These are phyloP conservation scores for Trichophyton verrucosum DNA, from an alignment of 2,329 filamentous ascomycete genomes.

Conservation along the genomic window DNA sequence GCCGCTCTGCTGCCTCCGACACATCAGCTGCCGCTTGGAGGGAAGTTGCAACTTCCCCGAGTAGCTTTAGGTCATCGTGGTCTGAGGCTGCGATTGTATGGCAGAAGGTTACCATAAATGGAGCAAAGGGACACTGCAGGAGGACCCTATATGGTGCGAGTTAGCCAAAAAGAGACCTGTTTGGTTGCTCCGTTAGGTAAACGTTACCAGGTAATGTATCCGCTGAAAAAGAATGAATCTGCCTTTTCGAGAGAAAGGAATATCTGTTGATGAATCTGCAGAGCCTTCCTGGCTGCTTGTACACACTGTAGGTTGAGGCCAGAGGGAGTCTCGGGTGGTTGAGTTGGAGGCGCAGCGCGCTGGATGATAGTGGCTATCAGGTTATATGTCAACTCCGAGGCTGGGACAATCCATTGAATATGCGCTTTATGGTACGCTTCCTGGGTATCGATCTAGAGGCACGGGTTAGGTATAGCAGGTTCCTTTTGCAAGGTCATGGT, in stretches of 20 bases:
- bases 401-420: slow-evolving; percentile 19
- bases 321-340: slow-evolving; percentile 16
- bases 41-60: slow-evolving; percentile 46
- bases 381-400: slow-evolving; percentile 26
- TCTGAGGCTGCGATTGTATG: slow-evolving; percentile 42
- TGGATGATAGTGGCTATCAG: slow-evolving; percentile 30
- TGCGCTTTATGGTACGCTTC: slow-evolving; percentile 16
- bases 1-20: slow-evolving; percentile 48
- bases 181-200: background rate
- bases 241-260: slow-evolving; percentile 19
- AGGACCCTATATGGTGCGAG: slow-evolving; percentile 21
- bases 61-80: slow-evolving; percentile 40
- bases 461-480: background rate
- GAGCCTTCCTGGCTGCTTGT: slow-evolving; percentile 24
- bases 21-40: slow-evolving; percentile 40
- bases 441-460: slow-evolving; percentile 11
- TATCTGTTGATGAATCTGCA: slow-evolving; percentile 24
- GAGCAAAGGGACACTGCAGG: slow-evolving; percentile 37
- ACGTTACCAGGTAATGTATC: slow-evolving; percentile 28
- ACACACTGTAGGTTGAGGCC: slow-evolving; percentile 28
- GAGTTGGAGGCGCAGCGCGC: slow-evolving; percentile 26
- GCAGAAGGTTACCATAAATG: slow-evolving; percentile 40
- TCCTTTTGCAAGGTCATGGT: background rate
- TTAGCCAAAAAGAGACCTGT: background rate
- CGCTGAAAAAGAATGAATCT: slow-evolving; percentile 19